Percentiles rank a stretch among this genome's conserved stretches.
Evolutionary conservation across 2,329 filamentous ascomycete species (phyloP).

Genomic region (Colletotrichum camelliae): DNA sequence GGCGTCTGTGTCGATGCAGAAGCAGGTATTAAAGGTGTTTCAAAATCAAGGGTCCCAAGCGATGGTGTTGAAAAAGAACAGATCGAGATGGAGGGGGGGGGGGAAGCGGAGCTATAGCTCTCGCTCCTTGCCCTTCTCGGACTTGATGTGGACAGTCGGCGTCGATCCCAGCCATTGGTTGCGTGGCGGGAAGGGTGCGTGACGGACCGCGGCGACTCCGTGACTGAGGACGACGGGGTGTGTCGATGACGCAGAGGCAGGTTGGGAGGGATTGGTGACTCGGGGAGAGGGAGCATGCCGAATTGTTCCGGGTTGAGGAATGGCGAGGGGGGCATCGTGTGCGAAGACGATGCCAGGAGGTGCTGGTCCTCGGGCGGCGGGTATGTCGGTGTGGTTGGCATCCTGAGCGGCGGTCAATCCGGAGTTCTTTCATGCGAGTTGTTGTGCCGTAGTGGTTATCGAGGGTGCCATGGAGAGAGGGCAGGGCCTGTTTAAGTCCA

Average conservation of each 20-base stretch:
- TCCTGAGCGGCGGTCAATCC: slow-evolving; percentile 65
- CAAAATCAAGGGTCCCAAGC: slow-evolving; percentile 23
- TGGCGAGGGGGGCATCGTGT: slow-evolving; percentile 48
- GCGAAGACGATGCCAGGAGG: slow-evolving; percentile 39
- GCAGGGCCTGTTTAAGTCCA: slow-evolving; percentile 56
- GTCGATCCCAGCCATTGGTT: not conserved
- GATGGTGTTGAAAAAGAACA: slow-evolving; percentile 24
- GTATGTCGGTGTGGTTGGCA: slow-evolving; percentile 49
- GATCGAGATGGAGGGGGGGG: slow-evolving; percentile 36
- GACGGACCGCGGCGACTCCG: slow-evolving; percentile 33
- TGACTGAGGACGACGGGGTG: slow-evolving; percentile 25
- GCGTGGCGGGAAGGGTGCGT: slow-evolving; percentile 20
- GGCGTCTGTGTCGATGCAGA: slow-evolving; percentile 35
- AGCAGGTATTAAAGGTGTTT: slow-evolving; percentile 30
- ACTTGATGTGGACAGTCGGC: slow-evolving; percentile 7
- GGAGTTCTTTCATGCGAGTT: slow-evolving; percentile 42
- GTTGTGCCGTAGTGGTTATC: slow-evolving; percentile 43
- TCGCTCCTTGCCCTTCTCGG: slow-evolving; percentile 22
- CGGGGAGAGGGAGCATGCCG: slow-evolving; percentile 49
- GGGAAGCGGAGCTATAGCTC: slow-evolving; percentile 37
- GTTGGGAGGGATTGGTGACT: slow-evolving; percentile 45
- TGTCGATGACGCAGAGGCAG: slow-evolving; percentile 41
- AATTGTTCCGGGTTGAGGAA: slow-evolving; percentile 49
- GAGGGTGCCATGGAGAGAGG: slow-evolving; percentile 33
- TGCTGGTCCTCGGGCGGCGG: slow-evolving; percentile 47